These are phyloP conservation scores for Sambucus nigra DNA, from an alignment of 129 eudicot species.

Conservation along the genomic window DNA sequence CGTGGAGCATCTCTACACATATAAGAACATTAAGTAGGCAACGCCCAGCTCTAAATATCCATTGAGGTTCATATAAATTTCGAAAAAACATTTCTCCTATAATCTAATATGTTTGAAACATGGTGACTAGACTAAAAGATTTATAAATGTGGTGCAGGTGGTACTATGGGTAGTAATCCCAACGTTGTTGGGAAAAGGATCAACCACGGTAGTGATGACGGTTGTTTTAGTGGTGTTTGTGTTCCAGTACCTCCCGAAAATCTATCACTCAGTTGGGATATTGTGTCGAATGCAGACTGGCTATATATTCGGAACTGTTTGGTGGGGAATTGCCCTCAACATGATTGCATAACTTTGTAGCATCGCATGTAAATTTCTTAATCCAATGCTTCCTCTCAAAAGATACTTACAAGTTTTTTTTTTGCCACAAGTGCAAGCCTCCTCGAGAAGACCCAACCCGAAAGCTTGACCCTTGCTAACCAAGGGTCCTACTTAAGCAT, in stretches of 20 bases:
- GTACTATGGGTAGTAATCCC: constrained; percentile 85
- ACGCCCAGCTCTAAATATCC: no score
- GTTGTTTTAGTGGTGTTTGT: constrained; percentile 52
- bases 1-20: no score
- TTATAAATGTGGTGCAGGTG: constrained; percentile 30
- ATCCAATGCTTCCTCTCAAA: background rate
- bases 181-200: constrained; percentile 48
- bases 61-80: no score
- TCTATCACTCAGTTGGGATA: constrained; percentile 79
- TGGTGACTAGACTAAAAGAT: no score
- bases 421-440: no score
- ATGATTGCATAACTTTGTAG: constrained; percentile 93
- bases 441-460: no score
- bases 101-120: no score
- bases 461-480: no score
- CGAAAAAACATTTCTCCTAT: no score
- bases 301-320: constrained; percentile 81
- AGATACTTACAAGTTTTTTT: no score
- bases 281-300: constrained; percentile 98
- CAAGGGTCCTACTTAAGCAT: no score
- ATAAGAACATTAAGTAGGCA: no score
- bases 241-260: constrained; percentile 87
- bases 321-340: constrained; percentile 99
- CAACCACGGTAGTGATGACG: constrained; percentile 61
- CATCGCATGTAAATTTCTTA: constrained; percentile 63